Evolutionary conservation across 2,329 filamentous ascomycete genomes (phyloP).

Genomic region (Colletotrichum siamense): DNA sequence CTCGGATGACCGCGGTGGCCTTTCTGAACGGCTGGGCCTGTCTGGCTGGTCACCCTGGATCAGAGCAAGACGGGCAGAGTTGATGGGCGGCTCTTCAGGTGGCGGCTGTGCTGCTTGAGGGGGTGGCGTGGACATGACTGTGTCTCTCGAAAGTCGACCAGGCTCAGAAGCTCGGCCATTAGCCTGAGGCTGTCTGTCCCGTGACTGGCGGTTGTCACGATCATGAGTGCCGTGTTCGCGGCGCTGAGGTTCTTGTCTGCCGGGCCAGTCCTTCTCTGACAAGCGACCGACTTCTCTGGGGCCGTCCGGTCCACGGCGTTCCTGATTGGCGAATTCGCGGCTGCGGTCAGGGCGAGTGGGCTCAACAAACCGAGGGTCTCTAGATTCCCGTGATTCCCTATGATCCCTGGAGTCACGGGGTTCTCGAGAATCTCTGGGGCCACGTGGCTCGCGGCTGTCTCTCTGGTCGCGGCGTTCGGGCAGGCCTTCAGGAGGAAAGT

Average conservation of each 20-base stretch:
- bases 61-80: constrained; percentile 60
- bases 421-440: constrained; percentile 32
- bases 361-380: constrained; percentile 45
- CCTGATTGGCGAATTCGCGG: constrained; percentile 44
- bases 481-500: constrained; percentile 37
- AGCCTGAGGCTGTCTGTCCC: constrained; percentile 37
- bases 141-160: constrained; percentile 29
- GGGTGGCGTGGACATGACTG: constrained; percentile 22
- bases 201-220: constrained; percentile 34
- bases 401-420: constrained; percentile 25
- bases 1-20: constrained; percentile 9
- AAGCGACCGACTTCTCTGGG: constrained; percentile 39
- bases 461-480: constrained; percentile 28
- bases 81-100: constrained; percentile 54
- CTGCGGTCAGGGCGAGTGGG: constrained; percentile 44
- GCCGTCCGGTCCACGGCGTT: constrained; percentile 47
- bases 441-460: constrained; percentile 36
- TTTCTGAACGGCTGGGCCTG: constrained; percentile 7
- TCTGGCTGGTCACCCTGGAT: constrained; percentile 41
- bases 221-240: constrained; percentile 43
- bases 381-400: constrained; percentile 36
- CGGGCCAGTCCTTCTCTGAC: constrained; percentile 43
- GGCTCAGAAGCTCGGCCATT: constrained; percentile 30
- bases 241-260: constrained; percentile 33
- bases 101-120: constrained; percentile 31